Base-by-base conservation (phyloP, 441 rosid species). In the Erodium moschatum region DNA sequence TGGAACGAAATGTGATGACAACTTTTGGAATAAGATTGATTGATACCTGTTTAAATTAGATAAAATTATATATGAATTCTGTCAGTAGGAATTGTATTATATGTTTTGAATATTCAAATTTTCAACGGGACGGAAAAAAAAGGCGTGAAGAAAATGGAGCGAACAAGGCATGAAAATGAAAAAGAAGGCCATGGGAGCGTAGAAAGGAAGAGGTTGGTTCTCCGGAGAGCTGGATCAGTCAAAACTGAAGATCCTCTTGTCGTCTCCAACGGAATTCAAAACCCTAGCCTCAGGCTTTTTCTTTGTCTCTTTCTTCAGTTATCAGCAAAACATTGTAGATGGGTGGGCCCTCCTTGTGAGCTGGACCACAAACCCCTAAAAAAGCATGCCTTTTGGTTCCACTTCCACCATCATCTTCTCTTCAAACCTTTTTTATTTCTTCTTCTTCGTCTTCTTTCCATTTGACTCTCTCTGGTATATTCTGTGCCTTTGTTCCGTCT, bases 281-380 rank as follows among this genome's bases (percentile, higher is more conserved):
- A 42, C 48, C 48, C 56, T 48, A 12, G 16, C 5, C 18, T 42
- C 58, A n/a, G 19, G 19, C 6, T 8, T 56, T 56, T 56, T 56
- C 20, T 56, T 56, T 56, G 62, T 56, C 62, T 56, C 62, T 56
- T 56, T 20, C 62, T 56, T 56, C 62, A 18, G 5, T 56, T 56
- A 56, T 7, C 27, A 56, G 62, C 62, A 56, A 56, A 18, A 56
- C 62, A 56, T 56, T 16, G 21, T 6, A 56, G 62, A 18, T 56
- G 10, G 7, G 24, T 56, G 27, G 62, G 21, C 62, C 62, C 62
- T 20, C 20, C 24, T 6, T 4, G 56, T 56, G 62, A 56, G 62
- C 62, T 56, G 62, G 20, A 19, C 62, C 62, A 56, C 21, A 56
- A 18, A 6, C 10, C 10, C 62, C 21, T 33, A 42, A 9, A 42